Conservation (phyloP, 2,329 filamentous ascomycete species). For the Hypoxylon sp. region DNA sequence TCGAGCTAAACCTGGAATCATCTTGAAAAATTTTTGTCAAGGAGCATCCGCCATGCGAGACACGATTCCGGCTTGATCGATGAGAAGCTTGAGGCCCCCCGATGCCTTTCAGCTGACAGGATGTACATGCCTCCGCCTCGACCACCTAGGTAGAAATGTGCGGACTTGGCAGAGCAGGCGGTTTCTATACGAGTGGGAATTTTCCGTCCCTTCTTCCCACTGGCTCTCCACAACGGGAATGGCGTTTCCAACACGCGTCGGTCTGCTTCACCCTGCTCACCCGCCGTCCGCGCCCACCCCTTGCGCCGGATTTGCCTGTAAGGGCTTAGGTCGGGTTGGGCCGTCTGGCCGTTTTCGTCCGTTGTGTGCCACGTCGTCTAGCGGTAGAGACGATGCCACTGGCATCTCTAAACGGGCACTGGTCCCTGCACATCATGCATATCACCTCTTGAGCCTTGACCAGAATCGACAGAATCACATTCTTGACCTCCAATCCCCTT, state of each 20-base stretch:
- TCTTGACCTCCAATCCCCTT: slow-evolving; percentile 26
- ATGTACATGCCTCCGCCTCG: background rate
- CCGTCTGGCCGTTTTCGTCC: slow-evolving; percentile 25
- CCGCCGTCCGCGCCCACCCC: slow-evolving; percentile 28
- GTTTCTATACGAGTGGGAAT: slow-evolving; percentile 1
- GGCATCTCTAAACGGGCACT: slow-evolving; percentile 33
- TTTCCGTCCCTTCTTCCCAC: slow-evolving; percentile 13
- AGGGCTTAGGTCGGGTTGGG: slow-evolving; percentile 23
- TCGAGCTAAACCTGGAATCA: background rate
- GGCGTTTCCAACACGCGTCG: slow-evolving; percentile 25
- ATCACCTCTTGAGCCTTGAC: slow-evolving; percentile 30
- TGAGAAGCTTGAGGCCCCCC: slow-evolving; percentile 1
- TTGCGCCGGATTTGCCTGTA: slow-evolving; percentile 26
- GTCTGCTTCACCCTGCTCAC: slow-evolving; percentile 25
- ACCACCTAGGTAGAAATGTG: too few species aligned
- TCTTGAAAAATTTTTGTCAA: slow-evolving; percentile 6
- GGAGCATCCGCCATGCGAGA: slow-evolving; percentile 8
- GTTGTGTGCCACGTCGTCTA: slow-evolving; percentile 33
- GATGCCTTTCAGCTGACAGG: slow-evolving; percentile 2
- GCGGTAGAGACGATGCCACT: slow-evolving; percentile 28
- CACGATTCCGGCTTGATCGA: slow-evolving; percentile 13
- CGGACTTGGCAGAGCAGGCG: too few species aligned
- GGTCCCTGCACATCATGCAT: slow-evolving; percentile 35
- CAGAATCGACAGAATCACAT: slow-evolving; percentile 27
- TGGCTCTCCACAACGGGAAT: slow-evolving; percentile 16